These are phyloP conservation scores for Actinomortierella wolfii DNA, from an alignment of 371 early-diverging fungal genomes.

Conservation along the genomic window DNA sequence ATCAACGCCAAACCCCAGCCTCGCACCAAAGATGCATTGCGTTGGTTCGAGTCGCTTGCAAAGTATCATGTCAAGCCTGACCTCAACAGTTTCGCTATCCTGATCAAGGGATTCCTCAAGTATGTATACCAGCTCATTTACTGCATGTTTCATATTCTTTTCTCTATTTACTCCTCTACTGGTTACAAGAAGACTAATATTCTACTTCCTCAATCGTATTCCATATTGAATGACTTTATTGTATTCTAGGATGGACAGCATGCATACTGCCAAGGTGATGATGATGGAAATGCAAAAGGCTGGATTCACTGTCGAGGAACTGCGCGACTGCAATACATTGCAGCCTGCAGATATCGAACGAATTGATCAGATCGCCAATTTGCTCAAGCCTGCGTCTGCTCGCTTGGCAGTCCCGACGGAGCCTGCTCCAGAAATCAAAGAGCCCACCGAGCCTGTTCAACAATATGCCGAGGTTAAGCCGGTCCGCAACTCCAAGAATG, in stretches of 20 bases:
- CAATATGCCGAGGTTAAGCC: conserved; percentile 70
- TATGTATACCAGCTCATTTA: conserved; percentile 36
- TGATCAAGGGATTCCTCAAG: conserved; percentile 73
- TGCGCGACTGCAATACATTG: conserved; percentile 51
- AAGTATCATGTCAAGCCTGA: conserved; percentile 61
- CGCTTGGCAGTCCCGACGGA: conserved; percentile 1
- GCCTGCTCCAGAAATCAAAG: background rate
- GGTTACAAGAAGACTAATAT: background rate
- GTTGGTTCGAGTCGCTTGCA: conserved; percentile 77
- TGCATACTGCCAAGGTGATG: conserved; percentile 62
- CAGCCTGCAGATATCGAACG: conserved; percentile 49
- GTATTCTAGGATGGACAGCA: conserved; percentile 53
- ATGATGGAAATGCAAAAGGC: conserved; percentile 69
- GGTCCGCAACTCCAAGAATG: conserved; percentile 71
- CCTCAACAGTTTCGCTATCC: conserved; percentile 74
- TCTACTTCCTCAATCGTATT: background rate
- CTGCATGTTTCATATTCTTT: background rate
- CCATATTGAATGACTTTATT: background rate
- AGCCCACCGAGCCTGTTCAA: background rate
- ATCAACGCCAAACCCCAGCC: conserved; percentile 56
- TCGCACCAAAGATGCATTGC: conserved; percentile 63
- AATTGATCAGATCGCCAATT: conserved; percentile 48
- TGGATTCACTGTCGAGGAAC: conserved; percentile 47
- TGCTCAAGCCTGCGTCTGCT: conserved; percentile 26
- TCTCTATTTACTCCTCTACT: background rate